Conservation (phyloP, 2,329 filamentous ascomycete species). For the Didymosphaeria variabile region DNA sequence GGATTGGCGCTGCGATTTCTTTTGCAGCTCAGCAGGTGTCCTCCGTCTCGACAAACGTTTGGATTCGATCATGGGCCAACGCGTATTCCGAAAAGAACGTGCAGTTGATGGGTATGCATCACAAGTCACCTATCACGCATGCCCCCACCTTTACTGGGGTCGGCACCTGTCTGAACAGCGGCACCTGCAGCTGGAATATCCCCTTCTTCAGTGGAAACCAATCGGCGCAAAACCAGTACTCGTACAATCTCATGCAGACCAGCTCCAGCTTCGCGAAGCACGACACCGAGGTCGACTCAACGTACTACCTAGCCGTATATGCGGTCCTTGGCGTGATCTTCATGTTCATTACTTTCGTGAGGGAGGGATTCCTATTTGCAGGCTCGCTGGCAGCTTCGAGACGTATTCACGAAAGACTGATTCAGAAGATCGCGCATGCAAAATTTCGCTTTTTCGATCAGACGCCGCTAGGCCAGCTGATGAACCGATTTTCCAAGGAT, state of each 20-base stretch:
- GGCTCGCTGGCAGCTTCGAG: slow-evolving; percentile 89
- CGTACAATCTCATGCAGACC: slow-evolving; percentile 52
- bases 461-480: slow-evolving; percentile 92
- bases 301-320: slow-evolving; percentile 86
- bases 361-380: slow-evolving; percentile 90
- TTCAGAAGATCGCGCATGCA: slow-evolving; percentile 82
- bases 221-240: slow-evolving; percentile 37
- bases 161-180: slow-evolving; percentile 59
- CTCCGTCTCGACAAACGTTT: slow-evolving; percentile 87
- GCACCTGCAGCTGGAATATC: slow-evolving; percentile 60
- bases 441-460: slow-evolving; percentile 98
- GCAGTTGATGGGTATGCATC: slow-evolving; percentile 39
- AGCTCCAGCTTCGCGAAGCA: slow-evolving; percentile 50
- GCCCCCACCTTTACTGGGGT: slow-evolving; percentile 53
- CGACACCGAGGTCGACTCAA: slow-evolving; percentile 72
- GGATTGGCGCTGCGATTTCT: slow-evolving; percentile 76
- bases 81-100: slow-evolving; percentile 71
- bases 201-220: slow-evolving; percentile 38
- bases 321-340: slow-evolving; percentile 80
- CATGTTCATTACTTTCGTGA: slow-evolving; percentile 79
- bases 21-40: slow-evolving; percentile 86
- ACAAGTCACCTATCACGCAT: slow-evolving; percentile 54
- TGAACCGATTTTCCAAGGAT: slow-evolving; percentile 99
- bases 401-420: slow-evolving; percentile 80
- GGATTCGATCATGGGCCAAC: slow-evolving; percentile 96